A percentile compares a stretch with the other conserved stretches of the same genome.
These are phyloP conservation scores for Boletus speciosus DNA, from an alignment of 768 basidiomycete species.

Conservation along the genomic window DNA sequence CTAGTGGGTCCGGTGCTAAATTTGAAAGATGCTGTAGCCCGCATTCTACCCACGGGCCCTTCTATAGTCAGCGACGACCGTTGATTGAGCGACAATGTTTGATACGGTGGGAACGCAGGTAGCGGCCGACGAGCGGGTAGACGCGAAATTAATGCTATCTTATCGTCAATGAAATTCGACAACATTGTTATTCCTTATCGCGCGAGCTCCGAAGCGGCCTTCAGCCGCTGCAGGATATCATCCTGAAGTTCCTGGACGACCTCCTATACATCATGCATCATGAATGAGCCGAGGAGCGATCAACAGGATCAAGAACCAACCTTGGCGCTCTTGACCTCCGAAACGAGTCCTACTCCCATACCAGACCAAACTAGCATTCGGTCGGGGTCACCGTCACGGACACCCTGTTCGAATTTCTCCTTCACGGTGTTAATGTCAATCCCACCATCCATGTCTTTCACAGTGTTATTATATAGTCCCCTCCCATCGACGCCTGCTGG, in stretches of 20 bases:
- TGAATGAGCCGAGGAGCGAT: background rate
- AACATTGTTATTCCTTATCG: constrained; percentile 17
- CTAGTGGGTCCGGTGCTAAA: constrained; percentile 6
- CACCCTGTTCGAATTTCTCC: constrained; percentile 44
- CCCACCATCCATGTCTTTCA: constrained; percentile 53
- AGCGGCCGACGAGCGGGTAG: background rate
- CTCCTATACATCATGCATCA: constrained; percentile 37
- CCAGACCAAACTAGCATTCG: constrained; percentile 69
- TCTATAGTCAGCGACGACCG: constrained; percentile 1
- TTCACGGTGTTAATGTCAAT: constrained; percentile 41
- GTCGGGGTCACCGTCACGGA: constrained; percentile 42
- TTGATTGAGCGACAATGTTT: constrained; percentile 5
- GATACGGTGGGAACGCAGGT: constrained; percentile 20
- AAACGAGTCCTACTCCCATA: constrained; percentile 57
- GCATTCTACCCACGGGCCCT: constrained; percentile 5
- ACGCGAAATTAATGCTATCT: constrained; percentile 5
- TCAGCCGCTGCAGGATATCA: constrained; percentile 41
- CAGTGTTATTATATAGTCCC: constrained; percentile 46
- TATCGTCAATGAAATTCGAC: constrained; percentile 23
- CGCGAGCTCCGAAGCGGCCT: constrained; percentile 23
- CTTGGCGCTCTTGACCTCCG: constrained; percentile 38
- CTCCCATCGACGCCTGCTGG: constrained; percentile 59
- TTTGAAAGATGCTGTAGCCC: constrained; percentile 5
- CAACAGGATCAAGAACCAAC: constrained; percentile 26
- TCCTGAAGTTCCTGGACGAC: constrained; percentile 51